Evolutionary conservation across 1,284 basidiomycete genomes (phyloP).

Genomic region (Vanrija pseudolonga): DNA sequence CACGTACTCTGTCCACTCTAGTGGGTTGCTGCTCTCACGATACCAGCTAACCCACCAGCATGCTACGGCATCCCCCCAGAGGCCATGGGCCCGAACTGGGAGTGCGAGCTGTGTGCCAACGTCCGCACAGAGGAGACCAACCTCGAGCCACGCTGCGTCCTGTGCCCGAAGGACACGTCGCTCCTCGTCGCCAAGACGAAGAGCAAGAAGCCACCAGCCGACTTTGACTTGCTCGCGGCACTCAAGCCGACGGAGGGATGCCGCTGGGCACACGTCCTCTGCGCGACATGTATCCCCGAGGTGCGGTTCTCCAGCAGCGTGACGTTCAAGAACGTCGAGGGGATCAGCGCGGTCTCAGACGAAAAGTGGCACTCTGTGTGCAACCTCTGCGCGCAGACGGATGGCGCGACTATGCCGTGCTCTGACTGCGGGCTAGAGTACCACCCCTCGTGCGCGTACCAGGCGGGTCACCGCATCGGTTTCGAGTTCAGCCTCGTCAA

Average conservation of each 20-base stretch:
- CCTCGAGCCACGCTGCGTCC: slow-evolving; percentile 51
- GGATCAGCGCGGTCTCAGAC: slow-evolving; percentile 67
- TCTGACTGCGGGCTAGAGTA: slow-evolving; percentile 73
- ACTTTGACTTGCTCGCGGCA: slow-evolving; percentile 69
- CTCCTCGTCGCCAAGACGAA: slow-evolving; percentile 13
- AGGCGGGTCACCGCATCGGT: slow-evolving; percentile 72
- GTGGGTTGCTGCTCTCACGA: slow-evolving; percentile 50
- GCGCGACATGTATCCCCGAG: slow-evolving; percentile 82
- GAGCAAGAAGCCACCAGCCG: slow-evolving; percentile 51
- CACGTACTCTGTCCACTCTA: slow-evolving; percentile 69
- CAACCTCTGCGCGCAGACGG: slow-evolving; percentile 59
- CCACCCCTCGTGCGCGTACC: slow-evolving; percentile 89
- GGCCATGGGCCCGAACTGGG: slow-evolving; percentile 64
- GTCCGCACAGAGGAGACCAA: slow-evolving; percentile 71
- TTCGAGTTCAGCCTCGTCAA: slow-evolving; percentile 86
- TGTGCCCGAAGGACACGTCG: slow-evolving; percentile 43
- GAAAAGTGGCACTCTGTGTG: slow-evolving; percentile 47
- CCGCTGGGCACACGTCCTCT: slow-evolving; percentile 87
- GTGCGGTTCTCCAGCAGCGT: slow-evolving; percentile 70
- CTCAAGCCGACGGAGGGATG: slow-evolving; percentile 92
- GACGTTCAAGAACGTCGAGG: slow-evolving; percentile 74
- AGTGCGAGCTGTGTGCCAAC: slow-evolving; percentile 80
- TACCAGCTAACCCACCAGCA: slow-evolving; percentile 38
- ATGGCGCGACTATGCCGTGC: slow-evolving; percentile 80
- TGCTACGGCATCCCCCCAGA: slow-evolving; percentile 67